These are phyloP conservation scores for Cucurbita pepo DNA, from an alignment of 306 rosid genomes.

Conservation along the genomic window DNA sequence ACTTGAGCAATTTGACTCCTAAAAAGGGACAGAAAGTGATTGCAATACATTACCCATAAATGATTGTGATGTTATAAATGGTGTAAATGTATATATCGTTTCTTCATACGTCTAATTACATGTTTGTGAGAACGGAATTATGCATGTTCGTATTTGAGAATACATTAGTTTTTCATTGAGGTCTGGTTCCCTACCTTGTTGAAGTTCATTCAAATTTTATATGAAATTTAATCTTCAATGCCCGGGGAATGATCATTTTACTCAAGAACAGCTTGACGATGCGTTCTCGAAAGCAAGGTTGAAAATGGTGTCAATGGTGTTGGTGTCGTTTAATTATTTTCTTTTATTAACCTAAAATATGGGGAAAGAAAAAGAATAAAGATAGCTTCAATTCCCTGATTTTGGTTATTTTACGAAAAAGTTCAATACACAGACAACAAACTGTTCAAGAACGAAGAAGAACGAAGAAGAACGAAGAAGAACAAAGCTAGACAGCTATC, in stretches of 20 bases:
- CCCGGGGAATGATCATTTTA: neutral
- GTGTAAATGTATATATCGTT: neutral
- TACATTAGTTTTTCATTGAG: neutral
- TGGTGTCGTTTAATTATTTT: neutral
- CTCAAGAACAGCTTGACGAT: neutral
- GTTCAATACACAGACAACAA: neutral
- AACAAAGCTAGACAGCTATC: neutral
- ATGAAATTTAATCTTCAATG: neutral
- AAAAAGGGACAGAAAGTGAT: neutral
- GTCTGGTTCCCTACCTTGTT: neutral
- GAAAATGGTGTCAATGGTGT: neutral
- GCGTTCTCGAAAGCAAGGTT: neutral
- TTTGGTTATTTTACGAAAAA: too few species aligned
- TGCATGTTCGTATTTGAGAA: neutral
- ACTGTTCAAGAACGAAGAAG: neutral
- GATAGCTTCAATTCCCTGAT: too few species aligned
- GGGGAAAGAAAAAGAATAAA: neutral
- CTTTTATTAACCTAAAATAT: neutral
- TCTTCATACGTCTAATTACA: neutral
- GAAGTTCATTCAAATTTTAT: neutral
- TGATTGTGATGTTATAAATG: neutral
- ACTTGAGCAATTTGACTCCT: neutral
- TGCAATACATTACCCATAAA: neutral
- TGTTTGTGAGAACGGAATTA: neutral
- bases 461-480: neutral